phyloP scores from a whole-genome alignment of 768 basidiomycete species.

The Suillus placidus region DNA sequence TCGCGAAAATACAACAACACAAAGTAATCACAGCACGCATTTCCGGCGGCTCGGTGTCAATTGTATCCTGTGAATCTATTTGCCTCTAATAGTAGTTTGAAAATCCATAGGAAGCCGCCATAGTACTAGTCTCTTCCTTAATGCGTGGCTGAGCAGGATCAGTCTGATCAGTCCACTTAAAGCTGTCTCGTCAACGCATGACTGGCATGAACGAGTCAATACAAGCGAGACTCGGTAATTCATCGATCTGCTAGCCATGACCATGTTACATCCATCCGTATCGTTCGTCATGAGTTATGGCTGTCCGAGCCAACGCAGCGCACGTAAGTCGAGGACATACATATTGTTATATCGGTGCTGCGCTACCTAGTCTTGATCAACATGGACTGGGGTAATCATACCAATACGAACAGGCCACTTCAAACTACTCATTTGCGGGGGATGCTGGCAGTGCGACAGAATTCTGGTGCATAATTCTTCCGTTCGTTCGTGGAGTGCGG shows the following conservation, averaged over 20 bases:
- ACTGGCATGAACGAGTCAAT: not conserved
- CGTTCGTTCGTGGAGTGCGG: not conserved
- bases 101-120: not conserved
- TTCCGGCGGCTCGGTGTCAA: too few relatives aligned
- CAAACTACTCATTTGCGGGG: not conserved
- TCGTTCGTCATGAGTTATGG: too few relatives aligned
- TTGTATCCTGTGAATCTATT: too few relatives aligned
- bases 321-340: too few relatives aligned
- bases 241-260: not conserved
- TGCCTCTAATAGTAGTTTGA: not conserved
- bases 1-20: not conserved
- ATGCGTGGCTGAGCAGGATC: not conserved
- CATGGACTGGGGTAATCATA: not conserved
- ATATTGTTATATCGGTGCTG: not conserved
- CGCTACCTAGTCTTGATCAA: not conserved
- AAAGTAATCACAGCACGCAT: too few relatives aligned
- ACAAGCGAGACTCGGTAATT: not conserved
- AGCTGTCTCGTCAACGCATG: not conserved
- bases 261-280: too few relatives aligned
- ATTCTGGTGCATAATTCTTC: not conserved
- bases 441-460: not conserved
- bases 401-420: not conserved
- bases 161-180: not conserved
- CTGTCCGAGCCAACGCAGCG: too few relatives aligned
- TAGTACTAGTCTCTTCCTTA: not conserved